Base-by-base conservation (phyloP, 441 rosid species). In the Raphanus hybrid region DNA sequence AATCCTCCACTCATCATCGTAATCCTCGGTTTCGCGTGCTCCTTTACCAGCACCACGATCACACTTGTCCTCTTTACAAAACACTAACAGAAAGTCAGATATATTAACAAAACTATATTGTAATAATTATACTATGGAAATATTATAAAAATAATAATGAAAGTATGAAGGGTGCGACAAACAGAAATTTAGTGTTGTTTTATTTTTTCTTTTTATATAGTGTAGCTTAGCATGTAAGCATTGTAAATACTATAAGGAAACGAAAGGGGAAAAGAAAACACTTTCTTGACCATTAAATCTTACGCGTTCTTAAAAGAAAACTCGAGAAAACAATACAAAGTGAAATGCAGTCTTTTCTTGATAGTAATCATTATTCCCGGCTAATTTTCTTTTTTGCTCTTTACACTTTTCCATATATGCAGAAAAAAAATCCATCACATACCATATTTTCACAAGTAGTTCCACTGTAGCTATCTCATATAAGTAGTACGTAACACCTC, bases 261-360 rank as follows among this genome's bases (percentile, higher is more conserved):
- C 64, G 29, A 60, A 60, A 60, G 64, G 64, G 18, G 8, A 29
- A 60, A 60, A 3, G 39, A 67, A 73, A 62, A 61, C 70, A 73
- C 81, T 78, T 78, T 78, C 59, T 39, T 78, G 81, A 78, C 81
- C 81, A 60, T 73, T 52, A 77, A 43, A 39, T 3, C 29, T 20
- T 26, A 72, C 81, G 69, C 73, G 67, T 58, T 65, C 29, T 32
- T 0, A 29, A 63, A 64, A 39, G 45, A 63, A 64, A 70, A 63
- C 35, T 70, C 1, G 14, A 5, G 35, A 18, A 69, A 70, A 76
- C 59, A 52, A 20, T 37, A 69, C 41, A 70, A 62, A 75, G 59
- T 60, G 64, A 60, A 29, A 60, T 63, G 71, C 8, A 43, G 59
- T 27, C 54, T 72, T 72, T 78, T 72, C 37, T 59, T 10, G 29